Base-by-base conservation (phyloP, 805 yeast genomes). In the Hanseniaspora clermontiae region DNA sequence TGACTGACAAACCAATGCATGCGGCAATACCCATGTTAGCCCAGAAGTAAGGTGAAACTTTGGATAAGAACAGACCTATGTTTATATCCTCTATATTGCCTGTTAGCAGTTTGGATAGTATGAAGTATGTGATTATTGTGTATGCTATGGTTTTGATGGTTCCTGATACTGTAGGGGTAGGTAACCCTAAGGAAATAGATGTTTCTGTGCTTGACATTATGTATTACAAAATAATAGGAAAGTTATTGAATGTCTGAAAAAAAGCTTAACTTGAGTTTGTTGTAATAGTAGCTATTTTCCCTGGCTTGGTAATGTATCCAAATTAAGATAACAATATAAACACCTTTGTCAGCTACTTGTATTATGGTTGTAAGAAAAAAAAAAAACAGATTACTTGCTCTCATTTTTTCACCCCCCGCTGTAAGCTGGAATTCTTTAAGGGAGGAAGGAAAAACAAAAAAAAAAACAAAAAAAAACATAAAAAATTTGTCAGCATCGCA, bases 31-130 rank as follows among this genome's bases (percentile, higher is more conserved):
- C 98, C 60, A 89, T 70, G 60, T 80, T 79, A 32, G 97, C 97
- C 97, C 97, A 93, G 84, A 93, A 80, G 68, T 93, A 93, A 7
- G 98, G 98, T 24, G 97, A 88, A 2, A 93, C 81, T 39, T 84
- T 75, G 62, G 82, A 80, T 61, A 93, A 77, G 66, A 91, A 90
- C 62, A 82, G 82, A 53, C 98, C 98, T 58, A 93, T 81, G 70
- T 93, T 86, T 76, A 93, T 93, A 54, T 81, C 77, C 68, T 89
- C 95, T 48, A 97, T 97, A 59, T 87, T 82, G 52, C 95, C 95
- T 60, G 89, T 88, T 78, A 93, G 88, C 61, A 93, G 61, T 53
- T 73, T 73, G 58, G 66, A 62, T 15, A 68, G 61, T 24, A 60
- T 66, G 56, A 68, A 69, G 19, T 64, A 58, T 31, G 60, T 50